Evolutionary conservation across 306 rosid species (phyloP), one percentile per base, ranked within the genome.

Genomic region (Carpinus viminea): DNA sequence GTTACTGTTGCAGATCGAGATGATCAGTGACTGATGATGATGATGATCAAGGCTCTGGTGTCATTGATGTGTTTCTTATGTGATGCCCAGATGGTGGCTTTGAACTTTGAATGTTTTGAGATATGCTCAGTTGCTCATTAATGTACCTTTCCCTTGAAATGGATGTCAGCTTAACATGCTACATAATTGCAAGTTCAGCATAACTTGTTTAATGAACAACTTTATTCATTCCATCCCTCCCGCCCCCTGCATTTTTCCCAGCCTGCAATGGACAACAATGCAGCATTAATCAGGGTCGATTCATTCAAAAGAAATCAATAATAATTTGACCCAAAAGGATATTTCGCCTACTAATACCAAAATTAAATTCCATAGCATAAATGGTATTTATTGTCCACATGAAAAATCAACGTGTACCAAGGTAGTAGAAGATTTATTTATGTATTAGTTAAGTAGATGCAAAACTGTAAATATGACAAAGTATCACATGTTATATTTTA

Each of bases 1-100:
- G 59, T 76, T 46, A 52, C 2, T 41, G 13, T 54, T 83, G 87
- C 83, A 82, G 90, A 76, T 83, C 74, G 78, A 79, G 85, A 70
- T 68, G 78, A 85, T 21, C 79, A 70, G 74, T 80, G 80, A 72
- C 21, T 76, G 83, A 79, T 71, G 80, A 56, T 70, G 80, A 56
- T 70, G 87, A 82, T 74, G 47, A 48, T 50, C 20, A 56, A 72
- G 52, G 69, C 83, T 81, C 83, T 81, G 79, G 78, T 78, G 55
- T 80, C 81, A 71, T 73, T 72, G 57, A 66, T 74, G 41, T 57
- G 78, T 75, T 64, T 45, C 73, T 83, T 43, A 70, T 72, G 68
- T 15, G 52, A 51, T 43, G 81, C 34, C 62, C 68, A 73, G 18
- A 45, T 74, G 62, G 41, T 60, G 26, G 47, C 72, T 73, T 70